Percentiles rank a stretch among this genome's conserved stretches.
These are phyloP conservation scores for Phytophthora vignae DNA, from an alignment of 352 stramenopile genomes.

Conservation along the genomic window DNA sequence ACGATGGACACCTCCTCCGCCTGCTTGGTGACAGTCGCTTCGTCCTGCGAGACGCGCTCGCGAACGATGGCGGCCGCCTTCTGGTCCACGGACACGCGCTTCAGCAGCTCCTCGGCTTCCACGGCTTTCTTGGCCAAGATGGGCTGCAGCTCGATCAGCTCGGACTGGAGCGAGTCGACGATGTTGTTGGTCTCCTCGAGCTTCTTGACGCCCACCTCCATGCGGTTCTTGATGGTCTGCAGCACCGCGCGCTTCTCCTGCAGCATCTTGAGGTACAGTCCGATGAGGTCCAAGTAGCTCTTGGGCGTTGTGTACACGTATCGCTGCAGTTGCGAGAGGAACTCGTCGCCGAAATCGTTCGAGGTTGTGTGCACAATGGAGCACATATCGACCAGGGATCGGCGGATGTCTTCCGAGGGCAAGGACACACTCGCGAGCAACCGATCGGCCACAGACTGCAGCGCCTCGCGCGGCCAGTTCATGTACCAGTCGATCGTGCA, in stretches of 20 bases:
- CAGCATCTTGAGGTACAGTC: constrained; percentile 94
- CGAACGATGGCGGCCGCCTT: constrained; percentile 91
- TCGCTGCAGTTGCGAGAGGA: constrained; percentile 90
- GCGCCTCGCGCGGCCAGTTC: constrained; percentile 93
- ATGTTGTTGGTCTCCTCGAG: constrained; percentile 95
- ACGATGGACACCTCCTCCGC: constrained; percentile 91
- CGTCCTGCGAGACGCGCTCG: constrained; percentile 90
- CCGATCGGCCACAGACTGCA: constrained; percentile 91
- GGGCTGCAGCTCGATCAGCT: constrained; percentile 93
- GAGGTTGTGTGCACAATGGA: constrained; percentile 94
- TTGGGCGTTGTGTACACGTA: constrained; percentile 97
- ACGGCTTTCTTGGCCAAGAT: constrained; percentile 91
- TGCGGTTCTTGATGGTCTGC: constrained; percentile 88
- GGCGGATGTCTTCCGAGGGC: constrained; percentile 74
- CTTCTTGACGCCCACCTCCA: constrained; percentile 94
- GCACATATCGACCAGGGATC: constrained; percentile 91
- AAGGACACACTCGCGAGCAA: constrained; percentile 87
- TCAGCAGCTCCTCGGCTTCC: constrained; percentile 93
- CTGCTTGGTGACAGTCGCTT: constrained; percentile 92
- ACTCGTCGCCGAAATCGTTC: constrained; percentile 87
- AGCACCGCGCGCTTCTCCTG: constrained; percentile 85
- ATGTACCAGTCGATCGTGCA: constrained; percentile 97
- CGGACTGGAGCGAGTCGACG: constrained; percentile 92
- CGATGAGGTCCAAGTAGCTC: constrained; percentile 96
- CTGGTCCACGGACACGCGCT: constrained; percentile 93